Conservation (phyloP, 352 stramenopile species). For the Blastocystis hominis region DNA sequence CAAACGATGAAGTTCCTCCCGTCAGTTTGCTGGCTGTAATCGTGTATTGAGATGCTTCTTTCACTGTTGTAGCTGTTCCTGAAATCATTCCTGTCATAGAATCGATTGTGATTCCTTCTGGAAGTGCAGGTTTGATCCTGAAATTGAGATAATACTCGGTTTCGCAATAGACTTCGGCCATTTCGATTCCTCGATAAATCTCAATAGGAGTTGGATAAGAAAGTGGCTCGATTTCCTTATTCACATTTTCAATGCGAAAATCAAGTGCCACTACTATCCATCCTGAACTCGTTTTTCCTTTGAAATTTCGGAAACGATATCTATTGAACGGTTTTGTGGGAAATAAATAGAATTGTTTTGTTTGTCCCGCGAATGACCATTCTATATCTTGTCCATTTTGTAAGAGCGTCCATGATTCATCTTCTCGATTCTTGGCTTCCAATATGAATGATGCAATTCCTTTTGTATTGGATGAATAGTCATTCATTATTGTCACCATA, state of each 20-base stretch:
- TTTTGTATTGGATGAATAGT: background rate
- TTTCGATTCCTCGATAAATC: constrained; percentile 5
- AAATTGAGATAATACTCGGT: background rate
- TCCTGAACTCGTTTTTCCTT: background rate
- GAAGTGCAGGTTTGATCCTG: constrained; percentile 3
- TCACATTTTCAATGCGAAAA: background rate
- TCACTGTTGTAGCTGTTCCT: background rate
- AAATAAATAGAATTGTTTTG: background rate
- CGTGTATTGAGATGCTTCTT: background rate
- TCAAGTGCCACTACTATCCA: background rate
- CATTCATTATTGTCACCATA: background rate
- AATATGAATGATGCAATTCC: background rate
- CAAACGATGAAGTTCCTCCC: background rate
- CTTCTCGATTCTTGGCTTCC: background rate
- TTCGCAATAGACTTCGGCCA: constrained; percentile 3
- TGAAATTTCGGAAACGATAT: background rate
- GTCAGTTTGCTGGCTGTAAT: background rate
- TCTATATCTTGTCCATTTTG: background rate
- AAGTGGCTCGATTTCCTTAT: background rate
- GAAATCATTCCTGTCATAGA: background rate
- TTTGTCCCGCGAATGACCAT: background rate
- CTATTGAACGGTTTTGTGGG: background rate
- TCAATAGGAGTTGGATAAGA: background rate
- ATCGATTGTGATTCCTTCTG: background rate
- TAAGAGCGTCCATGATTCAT: background rate